These are phyloP conservation scores for Eucalyptus grandis DNA, from an alignment of 345 rosid genomes.

Conservation along the genomic window DNA sequence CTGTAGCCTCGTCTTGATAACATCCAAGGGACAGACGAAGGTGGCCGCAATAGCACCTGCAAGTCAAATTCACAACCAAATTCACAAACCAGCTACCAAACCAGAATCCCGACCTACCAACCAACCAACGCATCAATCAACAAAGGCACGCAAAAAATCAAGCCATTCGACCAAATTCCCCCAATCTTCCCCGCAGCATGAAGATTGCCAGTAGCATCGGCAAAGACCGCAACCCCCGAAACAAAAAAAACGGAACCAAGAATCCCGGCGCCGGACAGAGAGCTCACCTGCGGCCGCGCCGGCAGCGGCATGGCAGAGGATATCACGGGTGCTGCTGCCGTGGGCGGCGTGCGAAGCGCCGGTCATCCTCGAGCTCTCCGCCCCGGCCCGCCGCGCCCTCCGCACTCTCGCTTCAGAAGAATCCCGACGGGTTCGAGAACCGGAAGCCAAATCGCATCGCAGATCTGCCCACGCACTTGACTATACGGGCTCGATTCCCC, in stretches of 20 bases:
- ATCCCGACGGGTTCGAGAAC: neutral
- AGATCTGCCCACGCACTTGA: constrained; percentile 5
- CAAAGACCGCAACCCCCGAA: neutral
- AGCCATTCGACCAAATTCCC: neutral
- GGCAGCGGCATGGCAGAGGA: constrained; percentile 48
- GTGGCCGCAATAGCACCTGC: constrained; percentile 93
- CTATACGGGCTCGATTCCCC: neutral
- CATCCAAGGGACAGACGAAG: constrained; percentile 92
- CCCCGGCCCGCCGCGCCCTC: neutral
- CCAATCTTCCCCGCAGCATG: neutral
- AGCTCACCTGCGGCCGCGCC: constrained; percentile 82
- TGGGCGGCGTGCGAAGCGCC: constrained; percentile 20
- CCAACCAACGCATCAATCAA: neutral
- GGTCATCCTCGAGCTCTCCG: constrained; percentile 25
- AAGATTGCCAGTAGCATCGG: neutral
- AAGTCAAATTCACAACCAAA: neutral
- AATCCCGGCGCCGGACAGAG: neutral
- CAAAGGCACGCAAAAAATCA: neutral
- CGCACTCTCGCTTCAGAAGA: neutral
- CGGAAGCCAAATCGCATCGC: neutral
- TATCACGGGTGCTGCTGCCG: constrained; percentile 22
- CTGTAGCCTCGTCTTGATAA: constrained; percentile 91
- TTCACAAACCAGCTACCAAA: neutral
- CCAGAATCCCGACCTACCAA: neutral
- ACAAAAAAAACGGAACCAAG: neutral